phyloP scores from a whole-genome alignment of 495 filamentous ascomycete species.

The Aspergillus wentii region DNA sequence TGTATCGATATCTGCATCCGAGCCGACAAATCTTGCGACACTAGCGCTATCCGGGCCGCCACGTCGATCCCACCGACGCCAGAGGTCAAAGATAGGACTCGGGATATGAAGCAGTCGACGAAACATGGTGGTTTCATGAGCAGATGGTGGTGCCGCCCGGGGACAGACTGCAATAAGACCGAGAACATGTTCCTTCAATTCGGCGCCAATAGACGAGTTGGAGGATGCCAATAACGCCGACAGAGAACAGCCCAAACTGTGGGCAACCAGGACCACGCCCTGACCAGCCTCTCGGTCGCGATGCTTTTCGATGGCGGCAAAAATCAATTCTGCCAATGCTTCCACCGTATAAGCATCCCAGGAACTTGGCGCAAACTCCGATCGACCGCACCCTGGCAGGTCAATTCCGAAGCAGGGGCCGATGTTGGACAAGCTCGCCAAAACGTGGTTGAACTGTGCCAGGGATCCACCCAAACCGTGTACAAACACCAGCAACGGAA shows the following conservation, averaged over 20 bases:
- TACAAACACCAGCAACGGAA: constrained; percentile 86
- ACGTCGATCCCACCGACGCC: constrained; percentile 73
- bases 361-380: constrained; percentile 59
- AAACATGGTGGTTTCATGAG: constrained; percentile 46
- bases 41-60: constrained; percentile 75
- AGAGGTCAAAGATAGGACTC: constrained; percentile 66
- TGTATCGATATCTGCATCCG: constrained; percentile 65
- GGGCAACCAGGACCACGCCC: constrained; percentile 73
- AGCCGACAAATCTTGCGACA: constrained; percentile 74
- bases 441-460: constrained; percentile 78
- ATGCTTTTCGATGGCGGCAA: constrained; percentile 65
- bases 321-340: constrained; percentile 69
- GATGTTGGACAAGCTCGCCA: constrained; percentile 76
- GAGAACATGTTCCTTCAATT: constrained; percentile 57
- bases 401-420: constrained; percentile 89
- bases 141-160: constrained; percentile 53
- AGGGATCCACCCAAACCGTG: constrained; percentile 88
- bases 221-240: constrained; percentile 69
- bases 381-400: constrained; percentile 82
- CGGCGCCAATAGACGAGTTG: constrained; percentile 37
- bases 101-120: constrained; percentile 62
- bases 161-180: constrained; percentile 83
- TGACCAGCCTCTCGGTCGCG: constrained; percentile 62
- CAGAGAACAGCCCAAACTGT: constrained; percentile 83
- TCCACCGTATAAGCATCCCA: constrained; percentile 81